Evolutionary conservation across 2,329 filamentous ascomycete genomes (phyloP).

Genomic region (Aspergillaceae sp.): DNA sequence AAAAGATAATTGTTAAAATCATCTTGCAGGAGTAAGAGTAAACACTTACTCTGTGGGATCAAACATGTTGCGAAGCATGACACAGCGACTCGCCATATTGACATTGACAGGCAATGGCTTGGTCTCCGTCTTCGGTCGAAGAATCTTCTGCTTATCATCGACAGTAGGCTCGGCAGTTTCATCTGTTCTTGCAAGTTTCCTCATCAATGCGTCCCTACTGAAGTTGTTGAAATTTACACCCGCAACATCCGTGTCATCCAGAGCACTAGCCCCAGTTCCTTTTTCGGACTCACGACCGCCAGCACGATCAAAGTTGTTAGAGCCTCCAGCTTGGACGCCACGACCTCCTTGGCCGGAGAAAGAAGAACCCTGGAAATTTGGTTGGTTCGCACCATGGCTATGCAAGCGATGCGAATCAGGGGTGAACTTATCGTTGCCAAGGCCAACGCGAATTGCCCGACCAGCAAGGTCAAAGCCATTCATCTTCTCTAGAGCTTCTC

Average conservation of each 20-base stretch:
- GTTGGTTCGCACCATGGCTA: conserved; percentile 57
- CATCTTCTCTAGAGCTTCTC: conserved; percentile 96
- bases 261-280: conserved; percentile 76
- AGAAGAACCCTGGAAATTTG: conserved; percentile 75
- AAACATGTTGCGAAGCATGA: conserved; percentile 93
- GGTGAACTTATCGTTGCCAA: conserved; percentile 99
- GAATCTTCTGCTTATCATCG: conserved; percentile 61
- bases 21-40: background rate
- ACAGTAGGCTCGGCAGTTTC: conserved; percentile 52
- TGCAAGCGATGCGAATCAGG: conserved; percentile 92
- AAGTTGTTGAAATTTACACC: conserved; percentile 99
- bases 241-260: conserved; percentile 95
- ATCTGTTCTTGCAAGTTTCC: conserved; percentile 93
- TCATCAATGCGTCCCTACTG: conserved; percentile 96
- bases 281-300: conserved; percentile 85
- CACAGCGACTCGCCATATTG: conserved; percentile 86
- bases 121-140: conserved; percentile 69
- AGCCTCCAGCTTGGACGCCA: conserved; percentile 68
- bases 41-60: conserved; percentile 74
- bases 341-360: conserved; percentile 87
- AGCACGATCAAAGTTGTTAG: conserved; percentile 76
- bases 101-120: conserved; percentile 77
- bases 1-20: too few species aligned
- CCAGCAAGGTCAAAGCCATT: conserved; percentile 97
- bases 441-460: conserved; percentile 93